phyloP scores from a whole-genome alignment of 306 rosid genomes.

The Elaeagnus macrophylla region DNA sequence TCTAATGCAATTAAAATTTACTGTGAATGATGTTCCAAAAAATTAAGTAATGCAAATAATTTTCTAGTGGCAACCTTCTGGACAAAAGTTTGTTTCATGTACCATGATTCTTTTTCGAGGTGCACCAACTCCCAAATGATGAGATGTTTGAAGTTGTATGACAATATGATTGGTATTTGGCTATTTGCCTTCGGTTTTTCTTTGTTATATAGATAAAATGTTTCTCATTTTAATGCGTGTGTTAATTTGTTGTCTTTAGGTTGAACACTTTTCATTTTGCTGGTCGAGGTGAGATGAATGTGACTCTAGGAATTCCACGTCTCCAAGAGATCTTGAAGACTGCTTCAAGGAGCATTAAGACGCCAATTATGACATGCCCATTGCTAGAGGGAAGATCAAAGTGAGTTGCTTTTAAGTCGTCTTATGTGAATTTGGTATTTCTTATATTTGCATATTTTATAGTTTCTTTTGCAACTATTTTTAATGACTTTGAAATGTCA shows the following conservation, averaged over 20 bases:
- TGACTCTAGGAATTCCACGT: slow-evolving; percentile 94
- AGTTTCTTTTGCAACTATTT: background rate
- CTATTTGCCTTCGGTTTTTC: no score
- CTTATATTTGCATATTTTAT: background rate
- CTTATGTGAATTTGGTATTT: background rate
- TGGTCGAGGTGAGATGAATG: slow-evolving; percentile 96
- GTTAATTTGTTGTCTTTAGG: slow-evolving; percentile 29
- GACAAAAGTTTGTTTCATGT: no score
- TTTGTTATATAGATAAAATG: background rate
- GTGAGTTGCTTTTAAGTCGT: slow-evolving; percentile 41
- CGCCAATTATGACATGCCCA: slow-evolving; percentile 94
- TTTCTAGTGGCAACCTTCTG: no score
- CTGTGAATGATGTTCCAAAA: no score
- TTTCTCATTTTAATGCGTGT: background rate
- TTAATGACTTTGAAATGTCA: background rate
- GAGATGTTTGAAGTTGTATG: no score
- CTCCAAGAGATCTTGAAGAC: slow-evolving; percentile 84
- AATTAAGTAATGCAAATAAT: no score
- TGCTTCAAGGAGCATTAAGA: slow-evolving; percentile 63
- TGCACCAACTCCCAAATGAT: no score
- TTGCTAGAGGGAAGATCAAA: slow-evolving; percentile 41
- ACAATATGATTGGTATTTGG: no score
- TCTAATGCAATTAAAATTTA: no score
- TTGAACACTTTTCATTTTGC: slow-evolving; percentile 92
- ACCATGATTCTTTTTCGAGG: no score